A percentile compares a stretch with the other conserved stretches of the same genome.
Conservation (phyloP, 2,329 filamentous ascomycete genomes). For the Phyllosticta citrichinensis region DNA sequence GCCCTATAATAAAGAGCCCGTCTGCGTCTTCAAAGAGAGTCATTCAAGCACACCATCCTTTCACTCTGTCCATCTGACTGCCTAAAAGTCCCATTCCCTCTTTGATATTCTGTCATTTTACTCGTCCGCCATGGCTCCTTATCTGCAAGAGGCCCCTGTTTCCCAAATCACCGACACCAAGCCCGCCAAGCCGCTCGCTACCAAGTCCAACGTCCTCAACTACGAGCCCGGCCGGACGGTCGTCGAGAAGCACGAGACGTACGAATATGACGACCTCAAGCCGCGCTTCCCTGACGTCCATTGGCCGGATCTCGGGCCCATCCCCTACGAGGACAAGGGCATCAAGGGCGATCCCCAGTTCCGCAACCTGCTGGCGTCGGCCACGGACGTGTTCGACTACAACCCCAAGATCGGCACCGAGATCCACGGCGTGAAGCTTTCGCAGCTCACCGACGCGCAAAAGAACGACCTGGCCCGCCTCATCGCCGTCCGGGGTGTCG, state of each 20-base stretch:
- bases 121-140: slow-evolving; percentile 10
- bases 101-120: background rate
- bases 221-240: slow-evolving; percentile 41
- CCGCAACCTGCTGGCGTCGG: slow-evolving; percentile 41
- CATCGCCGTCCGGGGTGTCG: slow-evolving; percentile 45
- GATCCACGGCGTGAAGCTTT: slow-evolving; percentile 41
- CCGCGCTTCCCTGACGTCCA: slow-evolving; percentile 44
- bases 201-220: slow-evolving; percentile 21
- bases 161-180: background rate
- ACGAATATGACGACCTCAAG: slow-evolving; percentile 43
- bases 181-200: slow-evolving; percentile 1
- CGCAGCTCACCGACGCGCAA: slow-evolving; percentile 40
- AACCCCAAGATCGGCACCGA: slow-evolving; percentile 48
- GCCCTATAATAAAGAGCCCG: background rate
- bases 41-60: background rate
- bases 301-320: slow-evolving; percentile 40
- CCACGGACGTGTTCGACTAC: slow-evolving; percentile 47
- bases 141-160: background rate
- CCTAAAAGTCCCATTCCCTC: background rate
- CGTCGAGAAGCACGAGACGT: slow-evolving; percentile 35
- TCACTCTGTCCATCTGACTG: background rate
- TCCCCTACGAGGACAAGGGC: slow-evolving; percentile 45
- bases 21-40: background rate
- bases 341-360: slow-evolving; percentile 45
- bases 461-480: slow-evolving; percentile 46